Conservation (phyloP, 371 early-diverging fungal species). For the Apophysomyces sp. region DNA sequence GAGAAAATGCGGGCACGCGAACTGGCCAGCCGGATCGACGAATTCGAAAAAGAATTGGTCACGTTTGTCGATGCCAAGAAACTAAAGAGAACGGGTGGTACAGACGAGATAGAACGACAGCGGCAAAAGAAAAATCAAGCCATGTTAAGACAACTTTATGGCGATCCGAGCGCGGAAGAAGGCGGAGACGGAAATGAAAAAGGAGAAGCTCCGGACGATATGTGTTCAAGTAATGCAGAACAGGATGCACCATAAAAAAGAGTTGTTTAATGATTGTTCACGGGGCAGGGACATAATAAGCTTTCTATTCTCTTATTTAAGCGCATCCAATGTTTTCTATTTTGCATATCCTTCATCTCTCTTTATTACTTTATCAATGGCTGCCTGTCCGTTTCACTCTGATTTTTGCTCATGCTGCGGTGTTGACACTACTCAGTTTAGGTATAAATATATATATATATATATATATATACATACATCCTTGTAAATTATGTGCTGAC, state of each 20-base stretch:
- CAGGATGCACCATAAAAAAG: neutral
- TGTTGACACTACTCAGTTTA: slow-evolving; percentile 20
- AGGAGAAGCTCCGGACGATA: neutral
- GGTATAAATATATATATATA: slow-evolving; percentile 9
- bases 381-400: neutral
- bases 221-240: neutral
- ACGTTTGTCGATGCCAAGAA: slow-evolving; percentile 63
- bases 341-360: neutral
- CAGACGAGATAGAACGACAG: slow-evolving; percentile 61
- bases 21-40: slow-evolving; percentile 61
- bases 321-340: neutral
- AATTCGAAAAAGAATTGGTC: slow-evolving; percentile 71
- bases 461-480: neutral
- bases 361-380: neutral
- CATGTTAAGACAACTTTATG: slow-evolving; percentile 36
- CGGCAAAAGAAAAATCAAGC: slow-evolving; percentile 59
- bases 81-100: slow-evolving; percentile 72
- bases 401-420: slow-evolving; percentile 21
- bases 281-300: neutral
- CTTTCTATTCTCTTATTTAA: slow-evolving; percentile 3
- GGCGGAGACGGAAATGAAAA: neutral
- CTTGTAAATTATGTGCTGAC: neutral
- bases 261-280: neutral
- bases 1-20: slow-evolving; percentile 68
- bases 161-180: neutral